Evolutionary conservation across 2,329 filamentous ascomycete species (phyloP).

Genomic region (Cladobotryum protrusum): DNA sequence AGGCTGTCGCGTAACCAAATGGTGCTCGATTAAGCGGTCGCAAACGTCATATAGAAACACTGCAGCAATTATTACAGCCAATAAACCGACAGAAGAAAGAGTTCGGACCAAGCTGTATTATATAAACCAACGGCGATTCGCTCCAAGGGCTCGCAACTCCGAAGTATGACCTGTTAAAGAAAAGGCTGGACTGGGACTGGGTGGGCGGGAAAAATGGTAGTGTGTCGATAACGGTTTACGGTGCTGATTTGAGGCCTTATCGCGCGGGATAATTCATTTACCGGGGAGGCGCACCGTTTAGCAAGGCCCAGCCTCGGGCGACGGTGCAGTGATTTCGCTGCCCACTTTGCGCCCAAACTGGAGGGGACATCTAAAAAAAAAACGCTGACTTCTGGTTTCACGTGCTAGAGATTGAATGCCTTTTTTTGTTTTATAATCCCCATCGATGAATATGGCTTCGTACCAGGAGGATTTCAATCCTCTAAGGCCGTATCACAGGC

Average conservation of each 20-base stretch:
- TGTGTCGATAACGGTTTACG: conserved; percentile 19
- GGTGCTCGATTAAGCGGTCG: background rate
- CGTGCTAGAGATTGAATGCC: conserved; percentile 21
- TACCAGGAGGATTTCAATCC: conserved; percentile 51
- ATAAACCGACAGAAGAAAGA: background rate
- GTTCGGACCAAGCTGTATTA: conserved; percentile 4
- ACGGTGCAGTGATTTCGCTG: too few relatives aligned
- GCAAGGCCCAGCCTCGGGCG: conserved; percentile 6
- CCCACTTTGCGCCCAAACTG: too few relatives aligned
- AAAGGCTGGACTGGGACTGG: background rate
- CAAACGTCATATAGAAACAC: background rate
- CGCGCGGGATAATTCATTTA: conserved; percentile 30
- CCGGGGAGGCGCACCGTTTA: conserved; percentile 17
- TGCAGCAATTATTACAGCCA: background rate
- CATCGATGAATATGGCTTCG: conserved; percentile 36
- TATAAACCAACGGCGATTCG: conserved; percentile 7
- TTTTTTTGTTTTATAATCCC: conserved; percentile 13
- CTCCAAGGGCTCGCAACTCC: conserved; percentile 22
- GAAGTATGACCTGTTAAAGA: conserved; percentile 7
- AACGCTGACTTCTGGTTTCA: background rate
- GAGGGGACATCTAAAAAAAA: too few relatives aligned
- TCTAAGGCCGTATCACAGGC: conserved; percentile 64
- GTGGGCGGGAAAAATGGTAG: conserved; percentile 20
- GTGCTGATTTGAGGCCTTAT: conserved; percentile 16
- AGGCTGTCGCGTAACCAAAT: background rate